A percentile compares a stretch with the other conserved stretches of the same genome.
These are phyloP conservation scores for Akanthomyces uredinophilus DNA, from an alignment of 2,329 filamentous ascomycete species.

Conservation along the genomic window DNA sequence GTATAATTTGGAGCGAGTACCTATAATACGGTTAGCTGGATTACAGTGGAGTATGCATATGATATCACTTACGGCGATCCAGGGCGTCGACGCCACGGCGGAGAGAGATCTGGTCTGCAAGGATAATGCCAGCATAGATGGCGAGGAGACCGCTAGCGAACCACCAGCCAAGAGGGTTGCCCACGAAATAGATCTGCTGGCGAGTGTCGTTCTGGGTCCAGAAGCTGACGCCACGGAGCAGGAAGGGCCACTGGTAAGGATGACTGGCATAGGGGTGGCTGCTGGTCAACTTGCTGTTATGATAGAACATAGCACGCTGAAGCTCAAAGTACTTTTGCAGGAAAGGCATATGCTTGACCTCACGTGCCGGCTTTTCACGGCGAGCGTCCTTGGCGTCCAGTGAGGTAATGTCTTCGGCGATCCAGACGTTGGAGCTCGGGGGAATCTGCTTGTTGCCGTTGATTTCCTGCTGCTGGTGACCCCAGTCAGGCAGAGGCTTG, in stretches of 20 bases:
- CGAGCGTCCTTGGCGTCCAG: conserved; percentile 67
- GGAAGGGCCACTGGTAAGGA: conserved; percentile 96
- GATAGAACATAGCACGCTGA: conserved; percentile 97
- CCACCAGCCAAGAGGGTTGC: conserved; percentile 98
- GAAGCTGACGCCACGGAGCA: conserved; percentile 95
- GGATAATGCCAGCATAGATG: conserved; percentile 86
- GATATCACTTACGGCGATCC: conserved; percentile 73
- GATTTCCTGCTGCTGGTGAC: conserved; percentile 94
- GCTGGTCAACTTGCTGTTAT: conserved; percentile 96
- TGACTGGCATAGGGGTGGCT: conserved; percentile 94
- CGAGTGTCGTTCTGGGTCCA: conserved; percentile 96
- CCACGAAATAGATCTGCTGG: conserved; percentile 97
- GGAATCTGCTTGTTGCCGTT: conserved; percentile 97
- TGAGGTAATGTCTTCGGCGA: conserved; percentile 84
- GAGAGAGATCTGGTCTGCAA: conserved; percentile 78
- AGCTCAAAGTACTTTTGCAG: conserved; percentile 93
- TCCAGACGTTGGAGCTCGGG: conserved; percentile 90
- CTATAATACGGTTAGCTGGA: conserved; percentile 35
- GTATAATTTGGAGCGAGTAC: conserved; percentile 88
- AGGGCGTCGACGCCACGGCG: conserved; percentile 89
- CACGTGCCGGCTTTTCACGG: conserved; percentile 66
- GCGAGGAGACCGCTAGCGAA: conserved; percentile 85
- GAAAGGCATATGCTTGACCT: conserved; percentile 83
- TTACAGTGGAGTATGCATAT: background rate
- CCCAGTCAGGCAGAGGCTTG: conserved; percentile 94